phyloP scores from a whole-genome alignment of 805 yeast genomes.

The Ogataea siamensis region DNA sequence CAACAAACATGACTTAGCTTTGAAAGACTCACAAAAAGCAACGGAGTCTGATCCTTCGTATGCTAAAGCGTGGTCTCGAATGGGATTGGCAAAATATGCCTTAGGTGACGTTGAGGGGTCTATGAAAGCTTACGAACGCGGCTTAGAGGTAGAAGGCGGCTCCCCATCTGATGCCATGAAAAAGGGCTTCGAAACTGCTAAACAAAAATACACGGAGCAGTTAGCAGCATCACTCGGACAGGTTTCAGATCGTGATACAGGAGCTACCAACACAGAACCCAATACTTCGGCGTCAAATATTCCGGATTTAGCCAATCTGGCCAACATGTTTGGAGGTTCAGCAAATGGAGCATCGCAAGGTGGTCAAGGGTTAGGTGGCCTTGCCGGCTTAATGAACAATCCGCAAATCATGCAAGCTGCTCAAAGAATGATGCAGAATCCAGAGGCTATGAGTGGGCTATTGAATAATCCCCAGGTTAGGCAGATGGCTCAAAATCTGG shows the following conservation, averaged over 20 bases:
- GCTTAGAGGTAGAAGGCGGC: conserved; percentile 84
- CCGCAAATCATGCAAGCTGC: conserved; percentile 94
- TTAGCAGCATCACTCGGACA: conserved; percentile 42
- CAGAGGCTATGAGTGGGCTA: conserved; percentile 67
- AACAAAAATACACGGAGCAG: conserved; percentile 79
- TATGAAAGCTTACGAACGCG: conserved; percentile 84
- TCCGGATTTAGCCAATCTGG: conserved; percentile 70
- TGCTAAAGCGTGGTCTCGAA: conserved; percentile 90
- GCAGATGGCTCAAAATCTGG: conserved; percentile 79
- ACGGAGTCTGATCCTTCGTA: conserved; percentile 73
- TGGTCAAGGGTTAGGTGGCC: conserved; percentile 67
- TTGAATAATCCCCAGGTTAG: conserved; percentile 79
- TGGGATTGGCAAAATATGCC: conserved; percentile 94
- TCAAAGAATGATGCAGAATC: conserved; percentile 82
- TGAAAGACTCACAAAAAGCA: conserved; percentile 80
- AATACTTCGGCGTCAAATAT: too few relatives aligned
- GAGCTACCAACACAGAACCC: too few relatives aligned
- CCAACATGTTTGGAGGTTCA: conserved; percentile 59
- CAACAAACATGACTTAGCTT: conserved; percentile 71
- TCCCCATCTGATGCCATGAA: conserved; percentile 84
- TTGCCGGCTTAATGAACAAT: conserved; percentile 73
- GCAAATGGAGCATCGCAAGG: conserved; percentile 65
- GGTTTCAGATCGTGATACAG: too few relatives aligned
- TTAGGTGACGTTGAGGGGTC: conserved; percentile 89
- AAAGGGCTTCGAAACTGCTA: conserved; percentile 91